Percentiles rank a stretch among this genome's conserved stretches.
phyloP scores from a whole-genome alignment of 805 yeast genomes.

The Candida loeiensis region DNA sequence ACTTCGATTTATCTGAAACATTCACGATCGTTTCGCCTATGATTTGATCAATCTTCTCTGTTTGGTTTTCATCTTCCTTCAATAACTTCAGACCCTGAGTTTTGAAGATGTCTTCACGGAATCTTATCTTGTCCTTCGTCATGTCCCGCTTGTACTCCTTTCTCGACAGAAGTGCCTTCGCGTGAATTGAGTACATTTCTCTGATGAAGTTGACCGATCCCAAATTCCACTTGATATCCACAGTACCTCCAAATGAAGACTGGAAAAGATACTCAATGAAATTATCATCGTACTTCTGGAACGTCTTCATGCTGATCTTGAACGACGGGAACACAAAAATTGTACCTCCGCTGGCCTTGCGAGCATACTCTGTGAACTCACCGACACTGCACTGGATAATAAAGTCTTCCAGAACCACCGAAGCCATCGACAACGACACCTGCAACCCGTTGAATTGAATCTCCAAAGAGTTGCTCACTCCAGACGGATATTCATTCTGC shows the following conservation, averaged over 20 bases:
- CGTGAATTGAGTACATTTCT: constrained; percentile 89
- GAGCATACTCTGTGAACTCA: constrained; percentile 54
- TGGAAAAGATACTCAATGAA: constrained; percentile 63
- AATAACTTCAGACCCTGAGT: constrained; percentile 11
- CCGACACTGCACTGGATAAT: constrained; percentile 45
- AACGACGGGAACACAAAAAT: constrained; percentile 79
- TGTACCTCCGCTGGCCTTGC: constrained; percentile 69
- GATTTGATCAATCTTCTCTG: constrained; percentile 32
- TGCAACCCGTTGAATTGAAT: constrained; percentile 59
- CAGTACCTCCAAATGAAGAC: constrained; percentile 82
- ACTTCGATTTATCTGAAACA: constrained; percentile 39
- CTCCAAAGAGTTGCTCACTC: constrained; percentile 54
- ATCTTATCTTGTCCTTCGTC: constrained; percentile 27
- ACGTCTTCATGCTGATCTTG: constrained; percentile 69
- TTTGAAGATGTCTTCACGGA: constrained; percentile 26
- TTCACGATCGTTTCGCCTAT: constrained; percentile 36
- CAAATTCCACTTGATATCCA: constrained; percentile 89
- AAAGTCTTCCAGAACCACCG: constrained; percentile 48
- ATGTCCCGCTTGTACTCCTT: constrained; percentile 31
- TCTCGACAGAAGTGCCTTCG: constrained; percentile 65
- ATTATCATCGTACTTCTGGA: constrained; percentile 52
- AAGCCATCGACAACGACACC: constrained; percentile 64
- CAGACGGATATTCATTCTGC: constrained; percentile 43
- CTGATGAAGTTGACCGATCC: constrained; percentile 87
- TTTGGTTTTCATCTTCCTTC: constrained; percentile 18